phyloP scores from a whole-genome alignment of 2,329 filamentous ascomycete genomes.

The Ceratocystis eucalypticola region DNA sequence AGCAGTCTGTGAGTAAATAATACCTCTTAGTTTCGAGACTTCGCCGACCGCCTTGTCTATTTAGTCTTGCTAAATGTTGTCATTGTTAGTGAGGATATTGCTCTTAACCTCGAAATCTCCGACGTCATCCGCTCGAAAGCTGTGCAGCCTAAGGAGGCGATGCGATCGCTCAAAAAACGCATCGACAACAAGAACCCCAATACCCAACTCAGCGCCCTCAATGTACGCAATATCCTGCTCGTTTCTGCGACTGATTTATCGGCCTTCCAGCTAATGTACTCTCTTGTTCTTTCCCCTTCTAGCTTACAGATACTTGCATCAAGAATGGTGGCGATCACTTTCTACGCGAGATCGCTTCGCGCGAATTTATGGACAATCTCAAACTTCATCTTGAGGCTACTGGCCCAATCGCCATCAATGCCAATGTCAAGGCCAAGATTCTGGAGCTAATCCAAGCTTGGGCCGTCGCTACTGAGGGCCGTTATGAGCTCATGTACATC shows the following conservation, averaged over 20 bases:
- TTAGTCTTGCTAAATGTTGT: neutral
- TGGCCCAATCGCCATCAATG: slow-evolving; percentile 59
- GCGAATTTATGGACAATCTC: slow-evolving; percentile 97
- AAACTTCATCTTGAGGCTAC: slow-evolving; percentile 77
- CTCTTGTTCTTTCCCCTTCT: slow-evolving; percentile 23
- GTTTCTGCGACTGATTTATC: neutral
- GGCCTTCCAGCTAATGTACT: neutral
- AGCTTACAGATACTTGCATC: slow-evolving; percentile 94
- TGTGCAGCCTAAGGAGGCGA: slow-evolving; percentile 92
- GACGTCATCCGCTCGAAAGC: slow-evolving; percentile 96
- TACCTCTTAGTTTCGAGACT: neutral
- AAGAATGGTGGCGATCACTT: slow-evolving; percentile 97
- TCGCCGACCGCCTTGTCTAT: neutral
- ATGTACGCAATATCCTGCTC: slow-evolving; percentile 39
- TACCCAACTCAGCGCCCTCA: slow-evolving; percentile 84
- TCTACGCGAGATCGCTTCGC: slow-evolving; percentile 83
- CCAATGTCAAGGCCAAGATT: slow-evolving; percentile 78
- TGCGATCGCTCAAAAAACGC: slow-evolving; percentile 86
- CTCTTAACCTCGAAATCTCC: slow-evolving; percentile 94
- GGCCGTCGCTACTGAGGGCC: slow-evolving; percentile 77
- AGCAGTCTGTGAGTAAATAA: slow-evolving; percentile 63
- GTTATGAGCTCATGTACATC: slow-evolving; percentile 72
- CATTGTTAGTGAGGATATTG: slow-evolving; percentile 72
- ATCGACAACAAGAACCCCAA: slow-evolving; percentile 98
- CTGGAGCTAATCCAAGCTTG: slow-evolving; percentile 87